These are phyloP conservation scores for Neckera pumila DNA, from an alignment of 225 moss, liverwort and hornwort species.

Conservation along the genomic window DNA sequence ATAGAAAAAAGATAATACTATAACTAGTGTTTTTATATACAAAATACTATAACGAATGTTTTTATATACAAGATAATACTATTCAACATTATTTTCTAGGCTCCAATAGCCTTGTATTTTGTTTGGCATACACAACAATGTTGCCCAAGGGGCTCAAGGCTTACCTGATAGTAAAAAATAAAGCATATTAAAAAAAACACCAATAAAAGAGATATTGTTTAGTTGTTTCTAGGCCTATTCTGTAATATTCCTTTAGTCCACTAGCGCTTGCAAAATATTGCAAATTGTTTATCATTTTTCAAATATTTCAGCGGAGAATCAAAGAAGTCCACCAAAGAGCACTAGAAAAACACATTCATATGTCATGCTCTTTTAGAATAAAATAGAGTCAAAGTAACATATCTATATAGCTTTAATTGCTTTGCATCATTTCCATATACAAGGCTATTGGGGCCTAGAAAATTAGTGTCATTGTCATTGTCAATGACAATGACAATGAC, in stretches of 20 bases:
- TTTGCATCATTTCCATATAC: neutral
- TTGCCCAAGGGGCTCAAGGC: accelerated
- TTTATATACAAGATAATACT: too few species aligned
- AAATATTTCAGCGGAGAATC: accelerated
- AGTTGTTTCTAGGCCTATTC: neutral
- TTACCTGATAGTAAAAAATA: neutral
- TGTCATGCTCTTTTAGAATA: neutral
- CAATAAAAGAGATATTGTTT: neutral
- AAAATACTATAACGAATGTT: too few species aligned
- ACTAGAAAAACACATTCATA: neutral
- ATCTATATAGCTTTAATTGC: too few species aligned
- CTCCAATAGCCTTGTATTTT: too few species aligned
- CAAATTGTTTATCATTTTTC: neutral
- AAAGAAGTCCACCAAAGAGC: neutral
- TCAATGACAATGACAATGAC: too few species aligned
- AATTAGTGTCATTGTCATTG: neutral
- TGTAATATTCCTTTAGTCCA: accelerated
- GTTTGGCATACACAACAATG: too few species aligned
- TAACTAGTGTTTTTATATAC: too few species aligned
- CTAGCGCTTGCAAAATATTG: accelerated
- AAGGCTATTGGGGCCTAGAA: neutral
- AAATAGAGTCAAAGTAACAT: neutral
- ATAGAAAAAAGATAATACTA: neutral
- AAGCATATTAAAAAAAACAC: neutral
- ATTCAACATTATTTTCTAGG: too few species aligned